Conservation (phyloP, 805 yeast genomes). For the Cyberlindnera meyerae region DNA sequence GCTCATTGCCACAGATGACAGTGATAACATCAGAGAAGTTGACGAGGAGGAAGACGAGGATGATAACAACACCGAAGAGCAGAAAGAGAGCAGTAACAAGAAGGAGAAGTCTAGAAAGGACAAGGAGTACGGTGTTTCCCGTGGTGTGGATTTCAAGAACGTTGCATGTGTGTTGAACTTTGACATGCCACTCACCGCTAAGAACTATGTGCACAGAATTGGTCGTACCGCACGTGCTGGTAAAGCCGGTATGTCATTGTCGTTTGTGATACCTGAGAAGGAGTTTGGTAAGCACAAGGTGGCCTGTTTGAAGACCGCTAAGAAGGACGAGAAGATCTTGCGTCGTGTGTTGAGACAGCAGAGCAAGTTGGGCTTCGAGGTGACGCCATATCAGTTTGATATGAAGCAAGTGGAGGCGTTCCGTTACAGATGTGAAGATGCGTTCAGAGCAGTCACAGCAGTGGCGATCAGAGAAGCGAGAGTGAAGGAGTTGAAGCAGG, state of each 20-base stretch:
- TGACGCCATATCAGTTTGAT: slow-evolving; percentile 87
- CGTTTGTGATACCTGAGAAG: slow-evolving; percentile 80
- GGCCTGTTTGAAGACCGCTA: slow-evolving; percentile 65
- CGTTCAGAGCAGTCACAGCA: slow-evolving; percentile 89
- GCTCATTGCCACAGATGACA: slow-evolving; percentile 93
- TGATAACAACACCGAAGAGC: too few relatives aligned
- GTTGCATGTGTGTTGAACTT: slow-evolving; percentile 96
- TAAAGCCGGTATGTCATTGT: slow-evolving; percentile 88
- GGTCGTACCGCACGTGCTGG: slow-evolving; percentile 99
- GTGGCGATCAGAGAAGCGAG: slow-evolving; percentile 91
- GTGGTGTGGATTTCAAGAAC: slow-evolving; percentile 95
- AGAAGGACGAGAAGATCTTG: slow-evolving; percentile 82
- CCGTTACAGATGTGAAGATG: slow-evolving; percentile 95
- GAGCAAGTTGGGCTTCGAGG: slow-evolving; percentile 61
- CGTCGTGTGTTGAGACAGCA: slow-evolving; percentile 74
- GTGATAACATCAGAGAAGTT: slow-evolving; percentile 51
- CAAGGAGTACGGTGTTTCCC: slow-evolving; percentile 85
- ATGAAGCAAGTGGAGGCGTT: slow-evolving; percentile 90
- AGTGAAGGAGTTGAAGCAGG: slow-evolving; percentile 80
- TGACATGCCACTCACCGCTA: slow-evolving; percentile 86
- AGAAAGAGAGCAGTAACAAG: slow-evolving; percentile 13
- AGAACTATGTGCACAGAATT: slow-evolving; percentile 85
- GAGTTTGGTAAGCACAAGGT: slow-evolving; percentile 87
- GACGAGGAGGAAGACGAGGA: slow-evolving; percentile 36
- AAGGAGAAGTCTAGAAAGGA: slow-evolving; percentile 41